Evolutionary conservation across 1,139 yeast genomes (phyloP).

Genomic region (Yamadazyma taylorii): DNA sequence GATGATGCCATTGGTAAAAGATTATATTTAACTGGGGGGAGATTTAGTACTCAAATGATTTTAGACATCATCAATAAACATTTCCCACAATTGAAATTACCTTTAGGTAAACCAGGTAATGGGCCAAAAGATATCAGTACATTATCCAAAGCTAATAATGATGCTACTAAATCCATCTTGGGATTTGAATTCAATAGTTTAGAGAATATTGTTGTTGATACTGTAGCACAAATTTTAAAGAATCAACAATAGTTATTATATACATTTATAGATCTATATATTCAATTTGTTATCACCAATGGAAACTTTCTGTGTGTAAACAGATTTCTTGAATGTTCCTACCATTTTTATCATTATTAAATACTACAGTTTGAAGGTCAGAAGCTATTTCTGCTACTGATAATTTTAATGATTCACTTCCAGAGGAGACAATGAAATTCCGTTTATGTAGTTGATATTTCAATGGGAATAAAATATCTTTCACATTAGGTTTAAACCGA

Average conservation of each 20-base stretch:
- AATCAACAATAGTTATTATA: background rate
- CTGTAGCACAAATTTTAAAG: constrained; percentile 40
- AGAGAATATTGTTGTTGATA: constrained; percentile 37
- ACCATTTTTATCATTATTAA: constrained; percentile 28
- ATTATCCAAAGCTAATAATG: constrained; percentile 22
- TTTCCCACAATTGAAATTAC: constrained; percentile 29
- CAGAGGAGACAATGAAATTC: constrained; percentile 53
- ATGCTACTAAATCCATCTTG: constrained; percentile 27
- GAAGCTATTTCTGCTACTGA: constrained; percentile 49
- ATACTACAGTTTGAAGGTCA: constrained; percentile 29
- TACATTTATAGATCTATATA: constrained; percentile 2
- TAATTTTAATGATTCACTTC: constrained; percentile 45
- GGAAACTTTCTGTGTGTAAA: constrained; percentile 59
- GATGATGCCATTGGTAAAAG: constrained; percentile 27
- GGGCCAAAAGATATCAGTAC: constrained; percentile 21
- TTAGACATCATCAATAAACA: constrained; percentile 31
- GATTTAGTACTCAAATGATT: constrained; percentile 32
- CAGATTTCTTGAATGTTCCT: constrained; percentile 48
- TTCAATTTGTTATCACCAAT: constrained; percentile 39
- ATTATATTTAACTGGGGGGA: constrained; percentile 27
- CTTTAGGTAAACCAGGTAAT: constrained; percentile 29
- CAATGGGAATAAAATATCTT: constrained; percentile 20
- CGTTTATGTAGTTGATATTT: constrained; percentile 28
- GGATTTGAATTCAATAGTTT: constrained; percentile 28
- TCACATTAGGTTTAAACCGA: constrained; percentile 36